Conservation (phyloP, 2,329 filamentous ascomycete species). For the Aspergillus sp. region DNA sequence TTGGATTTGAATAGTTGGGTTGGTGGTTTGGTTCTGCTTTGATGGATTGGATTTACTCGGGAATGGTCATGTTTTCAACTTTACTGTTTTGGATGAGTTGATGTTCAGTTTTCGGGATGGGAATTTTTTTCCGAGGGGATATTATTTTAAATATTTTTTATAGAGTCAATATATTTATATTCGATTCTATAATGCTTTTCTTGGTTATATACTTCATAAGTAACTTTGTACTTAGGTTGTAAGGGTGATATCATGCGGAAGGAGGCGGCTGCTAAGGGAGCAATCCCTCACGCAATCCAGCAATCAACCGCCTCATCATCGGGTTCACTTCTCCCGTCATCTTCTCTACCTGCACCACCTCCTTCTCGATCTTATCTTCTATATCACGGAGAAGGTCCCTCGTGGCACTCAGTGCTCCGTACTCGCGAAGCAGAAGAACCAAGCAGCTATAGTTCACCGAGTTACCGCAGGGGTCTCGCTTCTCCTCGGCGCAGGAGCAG, state of each 20-base stretch:
- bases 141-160: background rate
- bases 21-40: no score
- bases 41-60: no score
- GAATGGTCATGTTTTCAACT: background rate
- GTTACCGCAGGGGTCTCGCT: background rate
- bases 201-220: background rate
- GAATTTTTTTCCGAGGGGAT: background rate
- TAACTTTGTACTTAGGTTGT: background rate
- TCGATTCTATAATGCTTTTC: background rate
- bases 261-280: background rate
- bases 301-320: background rate
- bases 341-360: slow-evolving; percentile 8
- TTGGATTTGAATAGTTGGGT: no score
- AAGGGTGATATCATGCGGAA: background rate
- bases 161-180: background rate
- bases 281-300: background rate
- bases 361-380: slow-evolving; percentile 8
- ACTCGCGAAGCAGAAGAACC: background rate
- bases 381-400: slow-evolving; percentile 1
- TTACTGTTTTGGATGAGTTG: background rate
- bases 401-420: background rate
- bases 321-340: background rate
- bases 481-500: background rate
- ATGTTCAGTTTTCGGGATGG: background rate
- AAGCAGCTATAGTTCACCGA: background rate